A percentile compares a stretch with the other conserved stretches of the same genome.
Evolutionary conservation across 2,329 filamentous ascomycete species (phyloP).

Genomic region (Diaporthe ampelina): DNA sequence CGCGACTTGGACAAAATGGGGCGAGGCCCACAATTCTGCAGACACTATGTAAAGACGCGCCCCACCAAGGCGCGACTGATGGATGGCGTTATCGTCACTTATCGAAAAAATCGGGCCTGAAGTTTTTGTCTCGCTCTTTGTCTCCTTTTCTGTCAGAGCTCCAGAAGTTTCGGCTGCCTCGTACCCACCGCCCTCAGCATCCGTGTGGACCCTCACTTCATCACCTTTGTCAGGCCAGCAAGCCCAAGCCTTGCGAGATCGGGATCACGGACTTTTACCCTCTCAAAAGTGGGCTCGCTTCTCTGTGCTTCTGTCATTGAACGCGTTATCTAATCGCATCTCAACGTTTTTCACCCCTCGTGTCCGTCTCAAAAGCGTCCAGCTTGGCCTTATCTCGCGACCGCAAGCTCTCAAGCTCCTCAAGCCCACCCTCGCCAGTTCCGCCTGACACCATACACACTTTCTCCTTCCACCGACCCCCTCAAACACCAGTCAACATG

Average conservation of each 20-base stretch:
- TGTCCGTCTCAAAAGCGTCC: slow-evolving; percentile 27
- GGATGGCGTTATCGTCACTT: slow-evolving; percentile 33
- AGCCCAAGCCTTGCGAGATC: slow-evolving; percentile 25
- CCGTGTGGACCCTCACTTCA: not conserved
- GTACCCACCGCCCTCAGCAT: slow-evolving; percentile 17
- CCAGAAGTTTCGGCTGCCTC: slow-evolving; percentile 20
- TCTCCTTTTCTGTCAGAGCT: slow-evolving; percentile 17
- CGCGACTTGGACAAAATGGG: slow-evolving; percentile 8
- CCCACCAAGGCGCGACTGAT: slow-evolving; percentile 27
- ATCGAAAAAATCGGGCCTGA: slow-evolving; percentile 7
- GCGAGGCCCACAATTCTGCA: slow-evolving; percentile 5
- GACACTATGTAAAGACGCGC: slow-evolving; percentile 7
- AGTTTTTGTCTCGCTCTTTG: slow-evolving; percentile 23
- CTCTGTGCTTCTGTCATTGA: slow-evolving; percentile 32
- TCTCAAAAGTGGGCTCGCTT: slow-evolving; percentile 31
- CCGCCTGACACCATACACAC: not conserved
- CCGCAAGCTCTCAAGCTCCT: not conserved
- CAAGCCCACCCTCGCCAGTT: not conserved
- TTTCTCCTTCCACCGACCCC: not conserved
- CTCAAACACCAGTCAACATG: slow-evolving; percentile 49
- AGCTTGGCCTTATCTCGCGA: slow-evolving; percentile 24
- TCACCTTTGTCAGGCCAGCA: not conserved
- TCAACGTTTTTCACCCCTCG: slow-evolving; percentile 37
- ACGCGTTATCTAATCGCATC: slow-evolving; percentile 34
- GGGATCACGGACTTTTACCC: slow-evolving; percentile 8